phyloP scores from a whole-genome alignment of 495 filamentous ascomycete species.

The Penicillium diatomitis region DNA sequence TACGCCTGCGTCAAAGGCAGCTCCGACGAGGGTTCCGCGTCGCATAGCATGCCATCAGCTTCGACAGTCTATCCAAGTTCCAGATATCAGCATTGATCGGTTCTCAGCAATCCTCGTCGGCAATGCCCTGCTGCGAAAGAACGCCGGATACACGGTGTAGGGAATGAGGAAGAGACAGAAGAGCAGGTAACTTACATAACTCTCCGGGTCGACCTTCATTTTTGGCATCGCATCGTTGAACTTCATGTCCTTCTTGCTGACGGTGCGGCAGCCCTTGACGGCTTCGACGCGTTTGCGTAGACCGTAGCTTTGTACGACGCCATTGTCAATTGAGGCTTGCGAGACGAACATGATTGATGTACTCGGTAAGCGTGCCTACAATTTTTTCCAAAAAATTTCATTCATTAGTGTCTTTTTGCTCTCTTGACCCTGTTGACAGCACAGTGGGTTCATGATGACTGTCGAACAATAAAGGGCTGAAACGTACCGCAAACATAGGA shows the following conservation, averaged over 20 bases:
- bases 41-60: constrained; percentile 72
- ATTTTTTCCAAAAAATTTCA: too few species aligned
- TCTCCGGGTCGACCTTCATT: constrained; percentile 93
- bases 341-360: constrained; percentile 81
- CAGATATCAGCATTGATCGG: too few species aligned
- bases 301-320: constrained; percentile 58
- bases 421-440: background rate
- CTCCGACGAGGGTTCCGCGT: constrained; percentile 59
- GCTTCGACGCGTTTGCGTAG: constrained; percentile 75
- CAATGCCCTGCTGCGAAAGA: too few species aligned
- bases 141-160: too few species aligned
- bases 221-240: constrained; percentile 79
- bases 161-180: too few species aligned
- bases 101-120: too few species aligned
- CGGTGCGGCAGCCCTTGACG: constrained; percentile 67
- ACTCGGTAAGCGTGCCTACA: constrained; percentile 50
- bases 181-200: constrained; percentile 45
- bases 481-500: constrained; percentile 71
- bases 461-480: background rate
- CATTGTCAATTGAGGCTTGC: constrained; percentile 54
- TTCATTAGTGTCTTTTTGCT: too few species aligned
- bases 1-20: constrained; percentile 77
- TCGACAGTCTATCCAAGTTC: constrained; percentile 47
- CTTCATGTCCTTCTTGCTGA: constrained; percentile 91
- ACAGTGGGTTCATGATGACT: background rate